Evolutionary conservation across 495 filamentous ascomycete species (phyloP).

Genomic region (Penicillium robsamsonii): DNA sequence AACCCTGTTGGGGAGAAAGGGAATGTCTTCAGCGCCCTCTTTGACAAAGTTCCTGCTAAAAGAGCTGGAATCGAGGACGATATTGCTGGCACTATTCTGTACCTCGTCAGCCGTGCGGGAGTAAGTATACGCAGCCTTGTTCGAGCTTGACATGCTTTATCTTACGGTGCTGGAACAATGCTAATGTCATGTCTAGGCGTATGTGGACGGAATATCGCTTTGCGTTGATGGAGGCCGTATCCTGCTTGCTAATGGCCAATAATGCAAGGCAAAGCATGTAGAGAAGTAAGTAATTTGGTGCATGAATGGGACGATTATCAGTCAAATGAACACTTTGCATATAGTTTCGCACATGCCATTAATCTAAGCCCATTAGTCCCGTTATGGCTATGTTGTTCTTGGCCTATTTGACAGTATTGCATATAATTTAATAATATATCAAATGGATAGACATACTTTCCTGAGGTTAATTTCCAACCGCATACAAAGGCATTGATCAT

Average conservation of each 20-base stretch:
- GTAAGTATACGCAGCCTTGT: constrained; percentile 16
- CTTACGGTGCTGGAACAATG: neutral
- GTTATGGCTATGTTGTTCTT: neutral
- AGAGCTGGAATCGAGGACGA: constrained; percentile 38
- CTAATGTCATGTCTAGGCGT: constrained; percentile 25
- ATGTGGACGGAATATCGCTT: constrained; percentile 38
- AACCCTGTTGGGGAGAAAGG: constrained; percentile 44
- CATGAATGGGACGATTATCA: neutral
- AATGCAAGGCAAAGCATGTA: neutral
- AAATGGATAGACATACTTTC: too few relatives aligned
- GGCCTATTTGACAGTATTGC: neutral
- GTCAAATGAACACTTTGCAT: neutral
- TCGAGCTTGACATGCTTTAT: neutral
- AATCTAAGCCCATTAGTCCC: neutral
- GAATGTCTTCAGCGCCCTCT: constrained; percentile 43
- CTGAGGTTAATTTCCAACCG: neutral
- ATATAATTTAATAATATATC: too few relatives aligned
- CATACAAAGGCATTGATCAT: neutral
- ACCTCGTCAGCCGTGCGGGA: constrained; percentile 41
- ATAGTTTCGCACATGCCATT: neutral
- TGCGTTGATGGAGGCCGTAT: constrained; percentile 39
- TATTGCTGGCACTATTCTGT: constrained; percentile 42
- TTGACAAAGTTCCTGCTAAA: constrained; percentile 45
- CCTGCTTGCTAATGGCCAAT: constrained; percentile 39
- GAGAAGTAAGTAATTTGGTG: too few relatives aligned